Base-by-base conservation (phyloP, 2,329 filamentous ascomycete genomes). In the Moelleriella libera region DNA sequence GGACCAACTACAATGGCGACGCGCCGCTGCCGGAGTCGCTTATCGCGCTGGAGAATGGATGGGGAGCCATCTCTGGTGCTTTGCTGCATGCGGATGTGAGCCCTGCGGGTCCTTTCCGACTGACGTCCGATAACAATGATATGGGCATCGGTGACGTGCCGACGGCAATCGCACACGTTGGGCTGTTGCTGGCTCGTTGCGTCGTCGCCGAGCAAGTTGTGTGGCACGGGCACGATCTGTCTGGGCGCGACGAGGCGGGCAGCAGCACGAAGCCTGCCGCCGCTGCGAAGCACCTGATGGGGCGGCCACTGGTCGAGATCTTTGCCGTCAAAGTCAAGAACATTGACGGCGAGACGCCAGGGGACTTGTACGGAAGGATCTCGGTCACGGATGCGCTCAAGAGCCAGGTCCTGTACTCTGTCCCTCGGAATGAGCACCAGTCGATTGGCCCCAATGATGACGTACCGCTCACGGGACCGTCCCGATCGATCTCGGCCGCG, bases 281-380 rank as follows among this genome's bases (percentile, higher is more conserved):
- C 11, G 7, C n/a, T n/a, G n/a, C n/a, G 40, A n/a, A n/a, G 10
- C n/a, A 41, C 14, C 7, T 21, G 11, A 9, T 41, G 11, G 40
- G 40, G 2, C 48, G 41, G 34, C 30, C 45, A 6, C 14, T 49
- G 41, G 39, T 43, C 29, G 48, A 49, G 41, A 47, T 49, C 30
- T 31, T 49, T 40, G 44, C 34, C 32, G 39, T 49, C 14, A 42
- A n/a, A 12, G 44, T 49, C 14, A 43, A 47, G 11, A 11, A 49
- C 41, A 49, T 49, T 11, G 48, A 49, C 42, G 45, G 32, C n/a
- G 48, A 49, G 30, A 40, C 21, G 9, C 45, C 48, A 10, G 48
- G 48, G n/a, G 45, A 49, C 41, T 44, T 49, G 30, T 49, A 28
- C 28, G 48, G 48, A 31, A 44, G 11, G 14, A 49, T 49, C 41